phyloP scores from a whole-genome alignment of 179 eudicot genomes.

The Spergularia azorica region DNA sequence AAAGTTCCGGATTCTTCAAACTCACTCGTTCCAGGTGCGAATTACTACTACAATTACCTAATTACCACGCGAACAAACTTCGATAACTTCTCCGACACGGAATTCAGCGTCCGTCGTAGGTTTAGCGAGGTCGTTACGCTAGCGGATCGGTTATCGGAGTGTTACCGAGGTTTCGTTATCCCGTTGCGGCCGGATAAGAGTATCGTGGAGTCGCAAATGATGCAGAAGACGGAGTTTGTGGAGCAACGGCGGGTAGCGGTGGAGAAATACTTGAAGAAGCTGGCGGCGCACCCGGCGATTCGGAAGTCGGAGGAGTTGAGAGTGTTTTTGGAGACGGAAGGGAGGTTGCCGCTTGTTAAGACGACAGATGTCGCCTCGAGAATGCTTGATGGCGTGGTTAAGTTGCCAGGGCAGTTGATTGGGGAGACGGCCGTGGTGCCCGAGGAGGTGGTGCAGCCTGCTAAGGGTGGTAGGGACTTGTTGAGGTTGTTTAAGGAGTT shows the following conservation, averaged over 20 bases:
- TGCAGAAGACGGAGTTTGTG: slow-evolving; percentile 90
- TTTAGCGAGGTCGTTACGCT: slow-evolving; percentile 78
- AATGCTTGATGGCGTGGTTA: slow-evolving; percentile 84
- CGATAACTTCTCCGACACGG: slow-evolving; percentile 51
- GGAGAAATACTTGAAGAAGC: slow-evolving; percentile 72
- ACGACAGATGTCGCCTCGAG: slow-evolving; percentile 71
- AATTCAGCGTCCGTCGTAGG: slow-evolving; percentile 69
- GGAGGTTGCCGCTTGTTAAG: slow-evolving; percentile 62
- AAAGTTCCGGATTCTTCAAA: slow-evolving; percentile 62
- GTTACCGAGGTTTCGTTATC: slow-evolving; percentile 71
- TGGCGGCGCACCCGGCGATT: slow-evolving; percentile 67
- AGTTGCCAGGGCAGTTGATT: slow-evolving; percentile 68
- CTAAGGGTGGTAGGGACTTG: slow-evolving; percentile 84
- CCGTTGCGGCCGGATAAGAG: slow-evolving; percentile 93
- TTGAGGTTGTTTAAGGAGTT: slow-evolving; percentile 85
- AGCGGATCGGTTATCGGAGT: slow-evolving; percentile 70
- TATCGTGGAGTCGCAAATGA: slow-evolving; percentile 84
- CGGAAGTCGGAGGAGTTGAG: slow-evolving; percentile 81
- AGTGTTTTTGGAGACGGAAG: slow-evolving; percentile 80
- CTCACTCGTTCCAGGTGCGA: slow-evolving; percentile 75
- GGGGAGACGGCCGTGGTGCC: slow-evolving; percentile 53
- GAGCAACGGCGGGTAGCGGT: slow-evolving; percentile 75
- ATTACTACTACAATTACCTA: slow-evolving; percentile 60
- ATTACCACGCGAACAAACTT: slow-evolving; percentile 75
- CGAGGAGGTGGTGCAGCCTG: slow-evolving; percentile 79